phyloP scores from a whole-genome alignment of 164 flowering plant species.

The Piper betle region DNA sequence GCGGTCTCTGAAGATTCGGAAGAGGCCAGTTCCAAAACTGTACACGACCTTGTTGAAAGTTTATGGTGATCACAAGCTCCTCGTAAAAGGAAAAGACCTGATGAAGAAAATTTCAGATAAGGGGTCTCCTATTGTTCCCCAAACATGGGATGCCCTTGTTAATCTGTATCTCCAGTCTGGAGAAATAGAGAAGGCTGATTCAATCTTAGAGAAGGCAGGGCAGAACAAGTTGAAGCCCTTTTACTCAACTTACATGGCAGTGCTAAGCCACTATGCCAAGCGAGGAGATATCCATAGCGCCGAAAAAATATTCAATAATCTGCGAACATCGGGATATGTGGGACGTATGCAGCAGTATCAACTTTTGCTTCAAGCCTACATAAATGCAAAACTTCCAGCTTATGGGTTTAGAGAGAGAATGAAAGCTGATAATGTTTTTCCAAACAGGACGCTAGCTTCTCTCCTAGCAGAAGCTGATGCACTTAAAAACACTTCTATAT shows the following conservation, averaged over 20 bases:
- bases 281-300: conserved; percentile 74
- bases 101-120: conserved; percentile 47
- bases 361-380: conserved; percentile 41
- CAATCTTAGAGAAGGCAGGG: conserved; percentile 55
- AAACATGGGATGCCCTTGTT: conserved; percentile 63
- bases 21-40: conserved; percentile 21
- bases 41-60: conserved; percentile 42
- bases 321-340: conserved; percentile 48
- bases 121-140: conserved; percentile 44
- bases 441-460: conserved; percentile 31
- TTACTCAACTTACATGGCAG: conserved; percentile 30
- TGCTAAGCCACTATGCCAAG: conserved; percentile 59
- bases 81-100: conserved; percentile 59
- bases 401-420: conserved; percentile 77
- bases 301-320: conserved; percentile 53
- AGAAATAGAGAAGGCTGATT: conserved; percentile 76
- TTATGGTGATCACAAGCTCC: conserved; percentile 50
- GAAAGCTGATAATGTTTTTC: conserved; percentile 73
- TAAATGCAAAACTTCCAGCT: conserved; percentile 59
- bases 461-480: conserved; percentile 40
- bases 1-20: conserved; percentile 22
- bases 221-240: conserved; percentile 35
- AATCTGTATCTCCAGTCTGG: conserved; percentile 71
- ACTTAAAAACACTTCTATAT: conserved; percentile 40
- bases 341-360: conserved; percentile 35